phyloP scores from a whole-genome alignment of 768 basidiomycete species.

The Hirschioporus abietinus region DNA sequence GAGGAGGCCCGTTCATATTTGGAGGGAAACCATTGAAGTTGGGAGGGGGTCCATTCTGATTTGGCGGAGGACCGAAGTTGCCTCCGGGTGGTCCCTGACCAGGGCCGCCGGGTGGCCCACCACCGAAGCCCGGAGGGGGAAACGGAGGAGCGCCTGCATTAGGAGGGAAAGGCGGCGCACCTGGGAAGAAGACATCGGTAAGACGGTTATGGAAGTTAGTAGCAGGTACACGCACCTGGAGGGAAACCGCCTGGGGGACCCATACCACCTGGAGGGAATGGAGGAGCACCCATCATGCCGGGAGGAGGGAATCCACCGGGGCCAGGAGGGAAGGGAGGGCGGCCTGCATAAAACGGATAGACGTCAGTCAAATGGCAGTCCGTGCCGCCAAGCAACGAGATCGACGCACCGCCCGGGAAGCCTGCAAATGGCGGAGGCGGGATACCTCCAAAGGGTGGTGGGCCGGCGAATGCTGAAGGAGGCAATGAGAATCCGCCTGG shows the following conservation, averaged over 20 bases:
- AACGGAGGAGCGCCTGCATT: conserved; percentile 27
- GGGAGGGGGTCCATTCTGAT: conserved; percentile 17
- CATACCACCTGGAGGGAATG: conserved; percentile 63
- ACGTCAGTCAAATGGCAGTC: conserved; percentile 5
- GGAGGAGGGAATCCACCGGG: conserved; percentile 29
- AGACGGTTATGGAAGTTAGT: conserved; percentile 50
- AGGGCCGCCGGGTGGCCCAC: conserved; percentile 15
- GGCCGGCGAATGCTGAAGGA: conserved; percentile 67
- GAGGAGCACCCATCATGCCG: conserved; percentile 56
- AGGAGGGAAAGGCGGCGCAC: conserved; percentile 16
- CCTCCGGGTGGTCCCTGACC: conserved; percentile 24
- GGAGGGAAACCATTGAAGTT: conserved; percentile 16
- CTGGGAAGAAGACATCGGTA: conserved; percentile 31
- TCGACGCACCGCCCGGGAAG: conserved; percentile 46
- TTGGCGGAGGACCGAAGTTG: conserved; percentile 26
- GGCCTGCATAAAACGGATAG: conserved; percentile 32
- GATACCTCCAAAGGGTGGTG: conserved; percentile 11
- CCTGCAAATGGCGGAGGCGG: conserved; percentile 47
- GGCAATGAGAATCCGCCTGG: conserved; percentile 86
- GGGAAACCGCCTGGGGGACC: conserved; percentile 39
- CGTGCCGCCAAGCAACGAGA: conserved; percentile 15
- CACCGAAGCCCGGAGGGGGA: conserved; percentile 27
- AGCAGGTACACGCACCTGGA: conserved; percentile 36
- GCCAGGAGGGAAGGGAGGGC: conserved; percentile 70
- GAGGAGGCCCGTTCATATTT: conserved; percentile 18